Evolutionary conservation across 1,284 basidiomycete genomes (phyloP).

Genomic region (Cryptococcus wingfieldii): DNA sequence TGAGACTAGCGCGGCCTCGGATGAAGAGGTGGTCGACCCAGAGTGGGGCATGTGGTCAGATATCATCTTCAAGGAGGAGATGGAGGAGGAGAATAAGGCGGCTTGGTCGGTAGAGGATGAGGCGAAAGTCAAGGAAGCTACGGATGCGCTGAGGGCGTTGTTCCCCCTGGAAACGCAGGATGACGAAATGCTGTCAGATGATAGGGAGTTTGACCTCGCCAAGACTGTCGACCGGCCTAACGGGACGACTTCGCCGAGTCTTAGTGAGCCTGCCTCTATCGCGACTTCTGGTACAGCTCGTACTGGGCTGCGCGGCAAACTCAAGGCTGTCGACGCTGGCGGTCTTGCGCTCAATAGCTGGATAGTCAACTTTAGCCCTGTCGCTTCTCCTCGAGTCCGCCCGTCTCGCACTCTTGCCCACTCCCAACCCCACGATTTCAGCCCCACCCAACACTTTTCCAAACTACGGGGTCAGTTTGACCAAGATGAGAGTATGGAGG

Average conservation of each 20-base stretch:
- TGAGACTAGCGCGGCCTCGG: slow-evolving; percentile 36
- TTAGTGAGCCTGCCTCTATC: slow-evolving; percentile 13
- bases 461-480: slow-evolving; percentile 25
- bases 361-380: slow-evolving; percentile 32
- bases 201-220: slow-evolving; percentile 22
- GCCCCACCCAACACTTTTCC: slow-evolving; percentile 34
- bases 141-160: slow-evolving; percentile 38
- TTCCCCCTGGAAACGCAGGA: slow-evolving; percentile 31
- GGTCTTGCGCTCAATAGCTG: slow-evolving; percentile 30
- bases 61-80: slow-evolving; percentile 24
- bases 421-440: slow-evolving; percentile 18
- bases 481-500: slow-evolving; percentile 29
- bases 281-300: slow-evolving; percentile 20
- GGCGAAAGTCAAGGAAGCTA: slow-evolving; percentile 38
- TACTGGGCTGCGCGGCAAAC: slow-evolving; percentile 17
- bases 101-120: slow-evolving; percentile 32
- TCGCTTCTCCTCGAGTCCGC: slow-evolving; percentile 30
- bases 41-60: slow-evolving; percentile 38
- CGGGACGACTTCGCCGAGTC: slow-evolving; percentile 25
- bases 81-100: slow-evolving; percentile 20
- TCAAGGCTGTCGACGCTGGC: slow-evolving; percentile 26
- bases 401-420: slow-evolving; percentile 10
- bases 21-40: slow-evolving; percentile 38
- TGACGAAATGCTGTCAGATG: slow-evolving; percentile 11
- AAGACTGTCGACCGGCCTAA: slow-evolving; percentile 28